These are phyloP conservation scores for Aureobasidium sp. DNA, from an alignment of 2,329 filamentous ascomycete species.

Conservation along the genomic window DNA sequence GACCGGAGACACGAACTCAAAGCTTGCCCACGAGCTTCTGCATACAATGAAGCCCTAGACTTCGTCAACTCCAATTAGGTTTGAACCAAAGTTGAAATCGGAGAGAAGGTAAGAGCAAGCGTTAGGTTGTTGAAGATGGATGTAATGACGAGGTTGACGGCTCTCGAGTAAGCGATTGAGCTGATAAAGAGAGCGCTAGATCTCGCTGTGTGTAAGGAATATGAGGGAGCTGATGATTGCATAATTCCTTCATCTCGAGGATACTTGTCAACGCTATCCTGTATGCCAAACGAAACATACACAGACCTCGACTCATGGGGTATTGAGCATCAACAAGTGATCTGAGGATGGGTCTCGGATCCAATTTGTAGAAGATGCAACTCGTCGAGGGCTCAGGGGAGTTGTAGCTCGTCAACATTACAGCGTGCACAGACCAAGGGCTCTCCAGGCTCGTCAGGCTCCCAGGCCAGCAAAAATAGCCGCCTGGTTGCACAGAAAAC, in stretches of 20 bases:
- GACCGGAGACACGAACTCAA: background rate
- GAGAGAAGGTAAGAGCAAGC: too few relatives aligned
- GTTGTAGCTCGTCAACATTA: background rate
- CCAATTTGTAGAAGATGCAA: background rate
- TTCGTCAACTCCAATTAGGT: too few relatives aligned
- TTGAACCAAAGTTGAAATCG: too few relatives aligned
- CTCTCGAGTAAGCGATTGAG: constrained; percentile 65
- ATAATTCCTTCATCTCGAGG: background rate
- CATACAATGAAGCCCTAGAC: too few relatives aligned
- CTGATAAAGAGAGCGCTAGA: constrained; percentile 65
- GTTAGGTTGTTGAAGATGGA: constrained; percentile 53
- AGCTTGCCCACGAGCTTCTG: too few relatives aligned
- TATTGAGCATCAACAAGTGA: background rate
- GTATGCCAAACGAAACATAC: too few relatives aligned
- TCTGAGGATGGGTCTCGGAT: background rate
- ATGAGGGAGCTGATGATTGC: constrained; percentile 21
- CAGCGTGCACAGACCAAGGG: background rate
- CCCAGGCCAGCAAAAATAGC: background rate
- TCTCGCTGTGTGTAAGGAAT: constrained; percentile 66
- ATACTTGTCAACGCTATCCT: background rate
- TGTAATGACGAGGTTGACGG: constrained; percentile 73
- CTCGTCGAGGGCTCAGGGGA: background rate
- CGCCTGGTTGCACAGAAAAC: background rate
- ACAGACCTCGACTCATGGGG: background rate
- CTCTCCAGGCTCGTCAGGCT: too few relatives aligned